Percentiles rank a stretch among this genome's conserved stretches.
These are phyloP conservation scores for Penicillium sp. DNA, from an alignment of 2,329 filamentous ascomycete species.

Conservation along the genomic window DNA sequence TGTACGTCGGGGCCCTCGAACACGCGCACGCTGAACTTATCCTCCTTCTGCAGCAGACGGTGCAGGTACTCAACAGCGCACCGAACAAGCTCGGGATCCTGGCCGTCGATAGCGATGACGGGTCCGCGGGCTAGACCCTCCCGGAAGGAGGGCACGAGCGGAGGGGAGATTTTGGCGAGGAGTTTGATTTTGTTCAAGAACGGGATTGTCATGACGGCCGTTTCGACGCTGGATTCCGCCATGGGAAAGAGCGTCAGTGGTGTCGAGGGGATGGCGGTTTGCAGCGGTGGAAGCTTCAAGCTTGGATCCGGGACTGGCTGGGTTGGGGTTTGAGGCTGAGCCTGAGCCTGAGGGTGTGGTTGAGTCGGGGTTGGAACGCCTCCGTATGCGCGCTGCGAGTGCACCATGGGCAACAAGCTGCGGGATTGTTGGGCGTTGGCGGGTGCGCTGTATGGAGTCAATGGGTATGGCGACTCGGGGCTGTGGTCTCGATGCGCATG, in stretches of 20 bases:
- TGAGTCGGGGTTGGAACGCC: slow-evolving; percentile 33
- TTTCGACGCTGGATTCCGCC: slow-evolving; percentile 57
- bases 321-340: slow-evolving; percentile 24
- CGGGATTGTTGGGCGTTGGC: slow-evolving; percentile 35
- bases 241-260: slow-evolving; percentile 33
- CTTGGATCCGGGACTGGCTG: slow-evolving; percentile 53
- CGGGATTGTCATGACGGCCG: slow-evolving; percentile 74
- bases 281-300: slow-evolving; percentile 57
- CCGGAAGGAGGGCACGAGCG: slow-evolving; percentile 50
- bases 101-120: slow-evolving; percentile 81
- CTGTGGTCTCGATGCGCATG: slow-evolving; percentile 38
- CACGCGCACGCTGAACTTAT: slow-evolving; percentile 53
- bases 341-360: slow-evolving; percentile 22
- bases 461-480: slow-evolving; percentile 45
- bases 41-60: slow-evolving; percentile 54
- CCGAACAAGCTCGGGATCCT: slow-evolving; percentile 63
- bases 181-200: slow-evolving; percentile 76
- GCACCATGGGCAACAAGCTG: slow-evolving; percentile 54
- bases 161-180: slow-evolving; percentile 73
- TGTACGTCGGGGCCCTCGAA: slow-evolving; percentile 50
- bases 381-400: slow-evolving; percentile 54
- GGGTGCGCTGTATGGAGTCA: slow-evolving; percentile 48
- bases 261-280: slow-evolving; percentile 41
- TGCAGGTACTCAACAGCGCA: slow-evolving; percentile 68
- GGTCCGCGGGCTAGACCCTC: slow-evolving; percentile 63